phyloP scores from a whole-genome alignment of 2,329 filamentous ascomycete genomes.

The Cytospora paraplurivora region DNA sequence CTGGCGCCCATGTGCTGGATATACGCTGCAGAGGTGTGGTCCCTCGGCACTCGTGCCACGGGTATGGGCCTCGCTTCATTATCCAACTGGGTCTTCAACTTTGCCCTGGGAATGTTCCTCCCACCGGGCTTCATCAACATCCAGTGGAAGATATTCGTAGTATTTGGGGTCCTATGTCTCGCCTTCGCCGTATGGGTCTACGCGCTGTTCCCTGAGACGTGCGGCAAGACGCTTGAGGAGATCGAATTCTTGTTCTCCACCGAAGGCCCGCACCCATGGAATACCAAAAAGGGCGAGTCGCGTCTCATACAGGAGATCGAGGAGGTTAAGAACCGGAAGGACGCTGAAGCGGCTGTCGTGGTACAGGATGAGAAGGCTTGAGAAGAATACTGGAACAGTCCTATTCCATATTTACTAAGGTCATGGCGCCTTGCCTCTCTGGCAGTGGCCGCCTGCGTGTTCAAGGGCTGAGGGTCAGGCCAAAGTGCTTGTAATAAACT shows the following conservation, averaged over 20 bases:
- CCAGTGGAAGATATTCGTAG: constrained; percentile 51
- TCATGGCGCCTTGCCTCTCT: not conserved
- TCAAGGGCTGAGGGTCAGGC: not conserved
- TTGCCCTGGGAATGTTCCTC: constrained; percentile 60
- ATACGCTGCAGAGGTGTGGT: constrained; percentile 67
- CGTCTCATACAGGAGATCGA: constrained; percentile 36
- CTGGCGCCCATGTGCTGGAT: constrained; percentile 66
- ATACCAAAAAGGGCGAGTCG: constrained; percentile 39
- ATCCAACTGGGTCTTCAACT: constrained; percentile 54
- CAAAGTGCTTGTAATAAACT: too few relatives aligned
- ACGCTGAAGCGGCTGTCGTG: constrained; percentile 29
- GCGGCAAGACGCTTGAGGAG: constrained; percentile 46
- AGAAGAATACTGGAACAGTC: not conserved
- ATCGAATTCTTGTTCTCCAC: constrained; percentile 41
- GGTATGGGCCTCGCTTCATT: constrained; percentile 38
- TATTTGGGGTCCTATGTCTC: constrained; percentile 43
- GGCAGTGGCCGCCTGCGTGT: not conserved
- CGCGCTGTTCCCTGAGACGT: constrained; percentile 43
- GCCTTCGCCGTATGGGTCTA: constrained; percentile 39
- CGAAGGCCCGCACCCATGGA: constrained; percentile 32
- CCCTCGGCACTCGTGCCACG: constrained; percentile 60
- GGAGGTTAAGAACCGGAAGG: constrained; percentile 28
- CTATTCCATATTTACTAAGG: not conserved
- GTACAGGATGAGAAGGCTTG: constrained; percentile 9
- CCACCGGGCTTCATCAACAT: constrained; percentile 62